These are phyloP conservation scores for Colletotrichum trifolii DNA, from an alignment of 2,329 filamentous ascomycete species.

Conservation along the genomic window DNA sequence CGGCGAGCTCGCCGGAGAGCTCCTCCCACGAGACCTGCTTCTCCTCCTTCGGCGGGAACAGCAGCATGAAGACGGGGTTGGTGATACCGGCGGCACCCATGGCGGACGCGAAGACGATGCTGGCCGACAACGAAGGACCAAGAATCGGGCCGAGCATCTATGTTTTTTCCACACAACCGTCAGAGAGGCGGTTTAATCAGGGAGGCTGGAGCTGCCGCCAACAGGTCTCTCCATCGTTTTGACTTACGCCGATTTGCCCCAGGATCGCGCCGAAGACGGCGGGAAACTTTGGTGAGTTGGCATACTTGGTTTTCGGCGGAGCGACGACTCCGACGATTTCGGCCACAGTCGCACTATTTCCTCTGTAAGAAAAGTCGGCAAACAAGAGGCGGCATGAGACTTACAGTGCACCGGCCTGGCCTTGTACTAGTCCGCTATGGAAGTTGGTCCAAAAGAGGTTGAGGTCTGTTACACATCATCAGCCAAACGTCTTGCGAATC, in stretches of 20 bases:
- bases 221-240: not conserved
- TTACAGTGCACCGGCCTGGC: constrained; percentile 18
- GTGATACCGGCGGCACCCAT: not conserved
- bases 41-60: not conserved
- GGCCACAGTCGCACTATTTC: constrained; percentile 10
- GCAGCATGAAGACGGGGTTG: not conserved
- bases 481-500: no score
- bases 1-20: not conserved
- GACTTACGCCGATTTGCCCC: constrained; percentile 11
- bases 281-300: not conserved
- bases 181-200: not conserved
- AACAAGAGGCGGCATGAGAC: not conserved
- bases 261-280: constrained; percentile 1
- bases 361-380: not conserved
- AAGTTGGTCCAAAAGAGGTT: constrained; percentile 26
- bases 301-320: not conserved
- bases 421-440: constrained; percentile 8
- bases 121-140: not conserved
- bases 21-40: constrained; percentile 13
- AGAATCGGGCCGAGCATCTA: not conserved
- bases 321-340: constrained; percentile 18
- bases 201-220: no score
- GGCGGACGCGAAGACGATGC: not conserved
- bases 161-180: not conserved
- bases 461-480: not conserved